Evolutionary conservation across 1,284 basidiomycete species (phyloP).

Genomic region (Somion occarium): DNA sequence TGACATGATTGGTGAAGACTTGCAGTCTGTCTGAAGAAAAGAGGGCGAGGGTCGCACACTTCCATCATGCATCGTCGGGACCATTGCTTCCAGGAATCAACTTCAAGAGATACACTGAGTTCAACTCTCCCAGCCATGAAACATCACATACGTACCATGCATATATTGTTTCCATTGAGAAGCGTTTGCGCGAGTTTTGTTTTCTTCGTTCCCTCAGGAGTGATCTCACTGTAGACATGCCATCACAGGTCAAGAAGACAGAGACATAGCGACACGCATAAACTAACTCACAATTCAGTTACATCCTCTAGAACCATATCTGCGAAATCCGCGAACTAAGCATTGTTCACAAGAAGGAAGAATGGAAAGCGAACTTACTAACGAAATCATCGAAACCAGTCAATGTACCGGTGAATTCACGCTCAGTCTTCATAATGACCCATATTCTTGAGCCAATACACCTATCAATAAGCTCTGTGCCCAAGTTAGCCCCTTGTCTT

Average conservation of each 20-base stretch:
- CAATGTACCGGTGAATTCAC: slow-evolving; percentile 94
- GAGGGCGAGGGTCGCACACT: no score
- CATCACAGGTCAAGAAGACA: neutral
- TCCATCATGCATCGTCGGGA: slow-evolving; percentile 39
- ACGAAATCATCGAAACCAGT: slow-evolving; percentile 99
- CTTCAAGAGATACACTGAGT: slow-evolving; percentile 31
- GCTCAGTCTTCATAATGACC: slow-evolving; percentile 96
- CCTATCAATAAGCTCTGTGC: slow-evolving; percentile 84
- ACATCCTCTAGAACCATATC: slow-evolving; percentile 99
- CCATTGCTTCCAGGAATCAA: slow-evolving; percentile 77
- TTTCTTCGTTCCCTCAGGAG: slow-evolving; percentile 77
- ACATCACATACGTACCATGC: slow-evolving; percentile 84
- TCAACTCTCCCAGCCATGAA: no score
- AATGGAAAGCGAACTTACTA: slow-evolving; percentile 64
- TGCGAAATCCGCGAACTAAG: slow-evolving; percentile 27
- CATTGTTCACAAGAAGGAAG: neutral
- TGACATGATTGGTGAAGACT: no score
- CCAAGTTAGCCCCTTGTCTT: neutral
- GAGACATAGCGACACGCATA: no score
- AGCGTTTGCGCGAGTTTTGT: slow-evolving; percentile 88
- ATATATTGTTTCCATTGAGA: slow-evolving; percentile 97
- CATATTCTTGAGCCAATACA: slow-evolving; percentile 94
- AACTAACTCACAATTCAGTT: slow-evolving; percentile 77
- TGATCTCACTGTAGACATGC: slow-evolving; percentile 63
- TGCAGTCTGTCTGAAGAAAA: no score